Evolutionary conservation across 2,329 filamentous ascomycete genomes (phyloP).

Genomic region (Cladosporium sp.): DNA sequence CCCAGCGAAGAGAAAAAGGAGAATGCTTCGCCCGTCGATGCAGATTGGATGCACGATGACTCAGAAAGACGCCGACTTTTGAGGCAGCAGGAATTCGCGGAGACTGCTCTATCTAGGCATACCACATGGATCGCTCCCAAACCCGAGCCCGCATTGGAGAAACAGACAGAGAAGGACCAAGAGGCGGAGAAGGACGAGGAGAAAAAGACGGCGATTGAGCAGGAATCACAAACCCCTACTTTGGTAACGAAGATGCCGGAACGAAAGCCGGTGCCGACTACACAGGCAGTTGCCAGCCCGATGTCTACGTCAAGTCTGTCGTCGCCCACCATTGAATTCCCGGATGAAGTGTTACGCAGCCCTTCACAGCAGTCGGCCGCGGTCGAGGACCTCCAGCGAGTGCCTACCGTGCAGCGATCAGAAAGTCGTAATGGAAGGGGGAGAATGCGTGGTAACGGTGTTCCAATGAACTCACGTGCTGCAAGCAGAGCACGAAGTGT

Average conservation of each 20-base stretch:
- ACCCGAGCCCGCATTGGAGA: not conserved
- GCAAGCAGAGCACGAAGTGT: constrained; percentile 18
- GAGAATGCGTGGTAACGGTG: not conserved
- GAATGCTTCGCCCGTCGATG: constrained; percentile 23
- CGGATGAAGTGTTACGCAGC: not conserved
- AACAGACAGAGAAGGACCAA: not conserved
- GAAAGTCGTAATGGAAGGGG: constrained; percentile 2
- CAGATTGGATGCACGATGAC: constrained; percentile 42
- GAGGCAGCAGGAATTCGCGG: constrained; percentile 17
- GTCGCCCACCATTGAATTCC: not conserved
- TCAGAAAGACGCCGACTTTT: constrained; percentile 35
- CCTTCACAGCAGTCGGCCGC: not conserved
- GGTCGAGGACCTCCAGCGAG: not conserved
- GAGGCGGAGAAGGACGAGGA: not conserved
- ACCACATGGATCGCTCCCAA: not conserved
- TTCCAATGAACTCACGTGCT: constrained; percentile 13
- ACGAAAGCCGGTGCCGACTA: constrained; percentile 24
- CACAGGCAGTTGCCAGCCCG: not conserved
- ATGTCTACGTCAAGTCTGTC: not conserved
- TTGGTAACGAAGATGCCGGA: constrained; percentile 18
- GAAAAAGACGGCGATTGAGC: constrained; percentile 13
- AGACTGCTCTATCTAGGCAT: not conserved
- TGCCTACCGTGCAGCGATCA: not conserved
- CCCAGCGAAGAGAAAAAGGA: not conserved
- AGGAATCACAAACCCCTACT: constrained; percentile 12